Evolutionary conservation across 371 early-diverging fungal genomes (phyloP), one percentile per base, ranked within the genome.

Genomic region (Choanephora cucurbitarum): DNA sequence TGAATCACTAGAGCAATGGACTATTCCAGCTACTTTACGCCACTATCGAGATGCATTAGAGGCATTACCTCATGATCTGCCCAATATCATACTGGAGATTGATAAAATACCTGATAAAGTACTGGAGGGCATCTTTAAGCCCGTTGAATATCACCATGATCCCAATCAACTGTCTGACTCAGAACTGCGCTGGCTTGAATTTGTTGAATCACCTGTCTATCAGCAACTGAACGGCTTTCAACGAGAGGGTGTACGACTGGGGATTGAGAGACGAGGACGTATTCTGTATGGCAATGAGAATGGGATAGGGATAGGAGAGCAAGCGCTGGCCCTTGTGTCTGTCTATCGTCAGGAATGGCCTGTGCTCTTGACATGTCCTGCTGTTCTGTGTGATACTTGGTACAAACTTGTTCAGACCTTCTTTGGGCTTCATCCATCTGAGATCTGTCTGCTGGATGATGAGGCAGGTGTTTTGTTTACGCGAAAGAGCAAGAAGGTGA

Each of bases 251-350:
- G 83, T 91, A 0, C 44, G 39, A 11, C 50, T 68, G 59, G 84
- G 77, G 5, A 24, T 85, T 3, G 55, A 57, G 15, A 58, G 66
- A 24, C 49, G 64, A 4, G 88, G 86, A 1, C 58, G 86, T 24
- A 55, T 89, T 15, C 58, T 99, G 47, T 69, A 99, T 58, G 97
- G 97, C 0, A 99, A 99, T 70, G 98, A 99, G 72, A 97, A 97
- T 96, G 96, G 96, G 13, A 69, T 97, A 8, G 96, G 95, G n/a
- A 92, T 93, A 70, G 92, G 93, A 1, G 88, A 98, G 44, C 97
- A 99, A 69, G 95, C 98, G 60, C 33, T 91, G 7, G 81, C 83
- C 3, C 63, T 88, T 2, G 71, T 79, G 3, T 44, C 64, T 21
- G 80, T 70, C n/a, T 87, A 87, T 49, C 19, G 60, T 8, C 51